Evolutionary conservation across 2,329 filamentous ascomycete species (phyloP).

Genomic region (Cercospora sojina): DNA sequence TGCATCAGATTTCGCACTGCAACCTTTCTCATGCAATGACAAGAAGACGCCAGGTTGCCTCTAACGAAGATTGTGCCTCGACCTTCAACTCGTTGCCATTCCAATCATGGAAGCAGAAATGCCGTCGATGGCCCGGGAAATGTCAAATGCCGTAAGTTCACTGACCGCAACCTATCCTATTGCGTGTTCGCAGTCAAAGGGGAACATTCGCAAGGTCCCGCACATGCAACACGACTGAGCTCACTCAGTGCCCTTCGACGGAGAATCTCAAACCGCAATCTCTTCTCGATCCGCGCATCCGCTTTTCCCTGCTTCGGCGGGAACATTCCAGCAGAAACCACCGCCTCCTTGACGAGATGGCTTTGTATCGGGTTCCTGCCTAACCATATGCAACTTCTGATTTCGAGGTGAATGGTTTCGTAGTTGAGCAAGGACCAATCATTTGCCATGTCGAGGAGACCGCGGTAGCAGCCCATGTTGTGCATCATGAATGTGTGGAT

Average conservation of each 20-base stretch:
- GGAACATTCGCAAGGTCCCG: background rate
- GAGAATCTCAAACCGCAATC: background rate
- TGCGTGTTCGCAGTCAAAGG: background rate
- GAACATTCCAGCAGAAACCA: background rate
- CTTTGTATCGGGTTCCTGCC: slow-evolving; percentile 3
- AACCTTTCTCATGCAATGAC: background rate
- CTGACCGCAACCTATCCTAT: background rate
- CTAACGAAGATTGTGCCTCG: background rate
- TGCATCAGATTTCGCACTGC: background rate
- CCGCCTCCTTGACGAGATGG: slow-evolving; percentile 4
- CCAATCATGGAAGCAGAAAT: slow-evolving; percentile 1
- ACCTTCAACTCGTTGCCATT: background rate
- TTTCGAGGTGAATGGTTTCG: slow-evolving; percentile 1
- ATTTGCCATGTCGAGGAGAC: background rate
- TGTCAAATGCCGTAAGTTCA: background rate
- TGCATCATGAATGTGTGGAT: slow-evolving; percentile 10
- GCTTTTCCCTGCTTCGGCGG: background rate
- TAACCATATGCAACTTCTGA: slow-evolving; percentile 1
- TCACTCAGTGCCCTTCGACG: background rate
- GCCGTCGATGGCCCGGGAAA: slow-evolving; percentile 3
- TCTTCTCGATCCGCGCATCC: background rate
- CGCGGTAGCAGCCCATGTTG: slow-evolving; percentile 15
- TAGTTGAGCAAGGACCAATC: slow-evolving; percentile 8
- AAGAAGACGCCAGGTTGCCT: no score
- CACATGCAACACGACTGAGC: background rate